phyloP scores from a whole-genome alignment of 2,329 filamentous ascomycete species.

The Microascus cirrosus region DNA sequence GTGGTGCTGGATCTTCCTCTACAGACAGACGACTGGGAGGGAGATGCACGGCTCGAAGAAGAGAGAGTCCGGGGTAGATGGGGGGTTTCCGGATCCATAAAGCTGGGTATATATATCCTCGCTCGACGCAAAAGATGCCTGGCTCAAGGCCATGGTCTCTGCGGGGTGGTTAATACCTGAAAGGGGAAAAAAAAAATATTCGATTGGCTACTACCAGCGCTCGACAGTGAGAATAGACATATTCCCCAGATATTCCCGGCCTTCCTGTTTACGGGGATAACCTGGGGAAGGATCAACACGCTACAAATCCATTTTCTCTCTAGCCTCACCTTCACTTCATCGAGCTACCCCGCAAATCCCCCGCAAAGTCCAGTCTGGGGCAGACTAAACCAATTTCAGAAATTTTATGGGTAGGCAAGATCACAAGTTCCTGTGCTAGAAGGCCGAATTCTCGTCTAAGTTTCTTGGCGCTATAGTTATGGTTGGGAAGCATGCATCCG shows the following conservation, averaged over 20 bases:
- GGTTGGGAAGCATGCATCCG: conserved; percentile 1
- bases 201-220: background rate
- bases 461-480: background rate
- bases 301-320: too few species aligned
- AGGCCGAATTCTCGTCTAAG: background rate
- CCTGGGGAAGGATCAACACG: background rate
- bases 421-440: background rate
- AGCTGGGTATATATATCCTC: background rate
- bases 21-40: background rate
- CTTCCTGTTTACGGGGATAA: background rate
- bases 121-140: background rate
- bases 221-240: background rate
- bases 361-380: background rate
- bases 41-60: background rate
- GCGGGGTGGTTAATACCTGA: background rate
- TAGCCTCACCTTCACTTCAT: background rate
- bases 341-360: background rate
- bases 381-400: background rate
- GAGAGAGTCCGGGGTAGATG: background rate
- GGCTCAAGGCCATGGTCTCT: background rate
- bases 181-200: too few species aligned
- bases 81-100: background rate
- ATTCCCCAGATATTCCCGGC: background rate
- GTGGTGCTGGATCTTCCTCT: background rate
- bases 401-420: background rate